These are phyloP conservation scores for Tylopilus subfusipes DNA, from an alignment of 768 basidiomycete species.

Conservation along the genomic window DNA sequence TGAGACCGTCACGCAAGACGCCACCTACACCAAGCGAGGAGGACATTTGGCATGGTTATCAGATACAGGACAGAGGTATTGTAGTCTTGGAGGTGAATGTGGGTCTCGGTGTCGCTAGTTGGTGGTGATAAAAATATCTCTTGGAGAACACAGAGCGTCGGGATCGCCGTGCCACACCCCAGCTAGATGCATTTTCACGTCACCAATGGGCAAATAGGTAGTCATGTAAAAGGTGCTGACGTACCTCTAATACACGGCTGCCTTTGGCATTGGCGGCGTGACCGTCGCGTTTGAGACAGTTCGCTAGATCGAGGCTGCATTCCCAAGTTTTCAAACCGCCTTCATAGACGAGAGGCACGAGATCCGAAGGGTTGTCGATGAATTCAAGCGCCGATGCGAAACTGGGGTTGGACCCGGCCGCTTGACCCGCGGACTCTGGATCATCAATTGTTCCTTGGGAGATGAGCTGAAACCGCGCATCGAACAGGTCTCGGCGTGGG, in stretches of 20 bases:
- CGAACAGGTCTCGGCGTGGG: conserved; percentile 84
- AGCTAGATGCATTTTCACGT: conserved; percentile 44
- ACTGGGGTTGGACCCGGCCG: conserved; percentile 1
- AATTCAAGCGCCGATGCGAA: conserved; percentile 48
- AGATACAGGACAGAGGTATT: conserved; percentile 78
- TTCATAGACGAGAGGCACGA: conserved; percentile 90
- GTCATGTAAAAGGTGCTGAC: not conserved
- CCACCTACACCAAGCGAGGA: conserved; percentile 78
- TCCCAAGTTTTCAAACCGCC: conserved; percentile 99
- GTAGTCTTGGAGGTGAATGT: conserved; percentile 88
- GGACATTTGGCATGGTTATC: conserved; percentile 73
- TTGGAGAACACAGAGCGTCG: conserved; percentile 69
- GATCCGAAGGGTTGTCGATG: conserved; percentile 81
- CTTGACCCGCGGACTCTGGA: conserved; percentile 25
- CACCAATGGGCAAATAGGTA: not conserved
- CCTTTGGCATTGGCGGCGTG: conserved; percentile 36
- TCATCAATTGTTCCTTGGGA: conserved; percentile 45
- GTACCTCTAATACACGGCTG: conserved; percentile 69
- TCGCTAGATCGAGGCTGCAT: conserved; percentile 83
- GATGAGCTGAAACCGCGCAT: conserved; percentile 93
- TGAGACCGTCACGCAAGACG: not conserved
- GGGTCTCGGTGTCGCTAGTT: conserved; percentile 33
- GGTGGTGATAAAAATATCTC: conserved; percentile 46
- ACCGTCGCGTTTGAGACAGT: conserved; percentile 47
- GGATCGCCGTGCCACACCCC: conserved; percentile 91